These are phyloP conservation scores for Metschnikowia drakensbergensis DNA, from an alignment of 805 yeast species.

Conservation along the genomic window DNA sequence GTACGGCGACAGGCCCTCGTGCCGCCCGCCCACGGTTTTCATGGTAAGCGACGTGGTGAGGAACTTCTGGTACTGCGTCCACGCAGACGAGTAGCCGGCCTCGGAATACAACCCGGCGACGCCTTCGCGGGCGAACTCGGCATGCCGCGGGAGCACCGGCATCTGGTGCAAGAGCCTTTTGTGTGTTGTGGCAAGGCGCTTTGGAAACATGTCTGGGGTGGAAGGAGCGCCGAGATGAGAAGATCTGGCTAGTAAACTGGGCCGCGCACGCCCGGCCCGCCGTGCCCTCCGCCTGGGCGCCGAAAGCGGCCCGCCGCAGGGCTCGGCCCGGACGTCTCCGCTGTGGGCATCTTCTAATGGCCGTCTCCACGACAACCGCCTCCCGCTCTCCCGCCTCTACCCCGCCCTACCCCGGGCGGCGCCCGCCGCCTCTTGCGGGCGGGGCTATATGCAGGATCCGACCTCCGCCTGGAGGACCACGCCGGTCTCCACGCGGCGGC, in stretches of 20 bases:
- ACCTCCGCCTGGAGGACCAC: too few relatives aligned
- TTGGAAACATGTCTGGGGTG: background rate
- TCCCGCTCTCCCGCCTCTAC: too few relatives aligned
- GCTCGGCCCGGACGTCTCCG: too few relatives aligned
- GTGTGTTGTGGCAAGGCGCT: background rate
- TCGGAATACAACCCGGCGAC: slow-evolving; percentile 62
- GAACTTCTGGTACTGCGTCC: slow-evolving; percentile 76
- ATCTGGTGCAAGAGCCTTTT: slow-evolving; percentile 49
- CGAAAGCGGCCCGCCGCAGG: too few relatives aligned
- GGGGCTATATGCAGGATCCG: too few relatives aligned
- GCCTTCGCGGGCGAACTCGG: slow-evolving; percentile 42
- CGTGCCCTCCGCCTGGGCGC: too few relatives aligned
- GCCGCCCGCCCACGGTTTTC: slow-evolving; percentile 71
- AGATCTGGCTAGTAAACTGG: background rate
- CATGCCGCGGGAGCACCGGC: slow-evolving; percentile 50
- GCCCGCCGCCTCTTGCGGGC: too few relatives aligned
- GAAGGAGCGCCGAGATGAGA: background rate
- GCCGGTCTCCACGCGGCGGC: slow-evolving; percentile 16
- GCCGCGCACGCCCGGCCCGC: background rate
- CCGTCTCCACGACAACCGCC: too few relatives aligned
- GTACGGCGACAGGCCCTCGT: slow-evolving; percentile 72
- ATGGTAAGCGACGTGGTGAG: slow-evolving; percentile 57
- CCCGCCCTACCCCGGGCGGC: too few relatives aligned
- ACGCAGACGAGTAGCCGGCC: slow-evolving; percentile 65
- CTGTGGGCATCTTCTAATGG: too few relatives aligned